Conservation (phyloP, 805 yeast genomes). For the Ogataea degrootiae region DNA sequence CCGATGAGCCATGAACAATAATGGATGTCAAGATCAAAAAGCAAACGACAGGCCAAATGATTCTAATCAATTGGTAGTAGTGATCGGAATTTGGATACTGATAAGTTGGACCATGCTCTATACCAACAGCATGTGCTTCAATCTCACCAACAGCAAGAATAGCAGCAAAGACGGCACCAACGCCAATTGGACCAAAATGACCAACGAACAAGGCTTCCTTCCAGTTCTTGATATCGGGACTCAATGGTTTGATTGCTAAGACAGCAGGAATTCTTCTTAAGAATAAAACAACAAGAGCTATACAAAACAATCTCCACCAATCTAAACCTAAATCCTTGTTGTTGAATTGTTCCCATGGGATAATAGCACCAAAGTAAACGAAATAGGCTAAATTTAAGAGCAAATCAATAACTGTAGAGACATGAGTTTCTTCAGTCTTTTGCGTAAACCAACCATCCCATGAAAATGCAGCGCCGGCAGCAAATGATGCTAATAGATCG, state of each 20-base stretch:
- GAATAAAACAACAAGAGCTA: conserved; percentile 47
- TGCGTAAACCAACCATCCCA: conserved; percentile 69
- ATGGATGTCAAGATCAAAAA: conserved; percentile 51
- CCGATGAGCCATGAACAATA: conserved; percentile 59
- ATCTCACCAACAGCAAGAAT: conserved; percentile 31
- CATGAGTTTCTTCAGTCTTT: conserved; percentile 55
- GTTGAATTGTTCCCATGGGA: conserved; percentile 66
- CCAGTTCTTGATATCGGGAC: conserved; percentile 60
- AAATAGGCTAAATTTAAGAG: conserved; percentile 62
- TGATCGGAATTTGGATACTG: conserved; percentile 24
- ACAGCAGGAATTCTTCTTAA: conserved; percentile 54
- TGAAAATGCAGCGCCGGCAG: conserved; percentile 69
- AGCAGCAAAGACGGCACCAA: conserved; percentile 34
- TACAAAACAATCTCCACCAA: conserved; percentile 48
- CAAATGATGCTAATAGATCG: conserved; percentile 66
- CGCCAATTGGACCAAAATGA: conserved; percentile 74
- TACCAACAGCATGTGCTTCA: conserved; percentile 34
- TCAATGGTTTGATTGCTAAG: conserved; percentile 47
- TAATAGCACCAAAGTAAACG: conserved; percentile 63
- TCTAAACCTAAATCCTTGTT: conserved; percentile 39
- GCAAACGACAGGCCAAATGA: conserved; percentile 48
- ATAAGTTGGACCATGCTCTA: conserved; percentile 30
- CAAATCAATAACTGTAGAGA: conserved; percentile 62
- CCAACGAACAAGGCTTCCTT: conserved; percentile 69
- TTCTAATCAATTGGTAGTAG: conserved; percentile 28